These are phyloP conservation scores for Pichia cephalocereana DNA, from an alignment of 805 yeast genomes.

Conservation along the genomic window DNA sequence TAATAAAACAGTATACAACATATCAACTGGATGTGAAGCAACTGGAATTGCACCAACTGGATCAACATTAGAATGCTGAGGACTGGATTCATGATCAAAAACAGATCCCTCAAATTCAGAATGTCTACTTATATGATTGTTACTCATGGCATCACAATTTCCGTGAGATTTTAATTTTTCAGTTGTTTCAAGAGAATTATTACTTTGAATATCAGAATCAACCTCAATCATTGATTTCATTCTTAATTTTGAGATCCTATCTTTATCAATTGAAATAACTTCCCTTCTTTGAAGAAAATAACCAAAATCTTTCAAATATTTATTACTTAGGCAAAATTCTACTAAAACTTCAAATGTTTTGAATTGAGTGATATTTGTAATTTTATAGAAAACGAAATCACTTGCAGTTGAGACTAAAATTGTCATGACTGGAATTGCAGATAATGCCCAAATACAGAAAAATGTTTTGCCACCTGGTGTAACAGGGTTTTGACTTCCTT, in stretches of 20 bases:
- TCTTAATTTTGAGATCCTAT: not conserved
- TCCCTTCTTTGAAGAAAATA: constrained; percentile 1
- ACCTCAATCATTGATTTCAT: not conserved
- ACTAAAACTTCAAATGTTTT: constrained; percentile 10
- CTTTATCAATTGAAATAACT: not conserved
- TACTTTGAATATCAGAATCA: not conserved
- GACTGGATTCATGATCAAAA: not conserved
- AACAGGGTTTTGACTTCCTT: constrained; percentile 65
- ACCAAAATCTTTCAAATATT: constrained; percentile 4
- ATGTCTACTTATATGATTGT: not conserved
- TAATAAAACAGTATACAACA: constrained; percentile 14
- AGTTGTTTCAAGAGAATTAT: not conserved
- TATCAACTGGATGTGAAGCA: constrained; percentile 14
- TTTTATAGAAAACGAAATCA: constrained; percentile 39
- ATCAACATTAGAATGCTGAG: not conserved
- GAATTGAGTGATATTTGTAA: constrained; percentile 14
- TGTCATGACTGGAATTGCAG: constrained; percentile 85
- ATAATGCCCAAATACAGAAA: constrained; percentile 71
- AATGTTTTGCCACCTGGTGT: constrained; percentile 60
- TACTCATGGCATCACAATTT: not conserved
- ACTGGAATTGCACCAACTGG: constrained; percentile 9
- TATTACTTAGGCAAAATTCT: constrained; percentile 7
- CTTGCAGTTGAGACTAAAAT: constrained; percentile 65
- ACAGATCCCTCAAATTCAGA: not conserved
- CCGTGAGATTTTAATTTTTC: no score